Conservation (phyloP, 176 grass and related monocot species). For the Musa beccarii region DNA sequence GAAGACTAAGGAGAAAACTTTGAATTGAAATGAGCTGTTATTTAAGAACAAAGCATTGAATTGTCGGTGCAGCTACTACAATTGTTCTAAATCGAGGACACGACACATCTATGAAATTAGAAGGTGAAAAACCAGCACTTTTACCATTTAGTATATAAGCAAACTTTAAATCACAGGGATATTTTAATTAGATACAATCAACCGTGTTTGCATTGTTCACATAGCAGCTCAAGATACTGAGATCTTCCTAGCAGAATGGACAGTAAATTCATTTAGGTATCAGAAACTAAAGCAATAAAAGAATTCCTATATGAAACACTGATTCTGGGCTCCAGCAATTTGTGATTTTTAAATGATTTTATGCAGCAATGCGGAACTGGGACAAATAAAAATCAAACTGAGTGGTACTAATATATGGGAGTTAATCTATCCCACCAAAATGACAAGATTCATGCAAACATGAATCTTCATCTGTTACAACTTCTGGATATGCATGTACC, state of each 20-base stretch:
- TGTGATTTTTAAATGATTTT: too few relatives aligned
- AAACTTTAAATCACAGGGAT: not conserved
- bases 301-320: not conserved
- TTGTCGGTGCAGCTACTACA: not conserved
- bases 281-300: not conserved
- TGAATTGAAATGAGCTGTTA: not conserved
- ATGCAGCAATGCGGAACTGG: not conserved
- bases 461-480: not conserved
- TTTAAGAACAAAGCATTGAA: not conserved
- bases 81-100: not conserved
- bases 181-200: not conserved
- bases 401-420: not conserved
- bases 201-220: not conserved
- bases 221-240: not conserved
- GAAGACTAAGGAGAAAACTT: not conserved
- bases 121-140: not conserved
- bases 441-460: too few relatives aligned
- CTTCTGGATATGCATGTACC: too few relatives aligned
- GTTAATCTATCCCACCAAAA: too few relatives aligned
- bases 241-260: not conserved
- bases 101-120: not conserved
- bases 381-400: not conserved
- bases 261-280: not conserved
- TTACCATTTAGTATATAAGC: not conserved
- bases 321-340: not conserved